These are phyloP conservation scores for Spergularia bocconei DNA, from an alignment of 148 eudicot species.

Conservation along the genomic window DNA sequence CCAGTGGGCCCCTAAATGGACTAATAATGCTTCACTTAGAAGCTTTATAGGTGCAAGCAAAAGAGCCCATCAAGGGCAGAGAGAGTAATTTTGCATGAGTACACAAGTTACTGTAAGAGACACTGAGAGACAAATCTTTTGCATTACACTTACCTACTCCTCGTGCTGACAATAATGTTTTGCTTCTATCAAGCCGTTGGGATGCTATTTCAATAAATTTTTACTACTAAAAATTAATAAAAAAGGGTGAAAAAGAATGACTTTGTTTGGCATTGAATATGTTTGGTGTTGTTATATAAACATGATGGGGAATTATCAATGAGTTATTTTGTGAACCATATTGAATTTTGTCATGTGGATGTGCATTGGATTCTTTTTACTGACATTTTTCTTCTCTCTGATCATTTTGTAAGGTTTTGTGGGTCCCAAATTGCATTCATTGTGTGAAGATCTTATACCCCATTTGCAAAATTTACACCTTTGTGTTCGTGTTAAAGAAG, in stretches of 20 bases:
- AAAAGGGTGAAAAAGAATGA: background rate
- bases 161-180: conserved; percentile 34
- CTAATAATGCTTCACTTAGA: background rate
- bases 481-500: conserved; percentile 23
- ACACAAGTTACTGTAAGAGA: conserved; percentile 16
- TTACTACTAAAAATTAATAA: background rate
- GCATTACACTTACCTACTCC: conserved; percentile 29
- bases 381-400: conserved; percentile 19
- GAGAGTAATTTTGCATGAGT: conserved; percentile 3
- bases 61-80: conserved; percentile 9
- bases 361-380: conserved; percentile 46
- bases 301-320: background rate
- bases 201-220: conserved; percentile 11
- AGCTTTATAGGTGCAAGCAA: background rate
- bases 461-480: conserved; percentile 16
- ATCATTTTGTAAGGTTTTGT: conserved; percentile 41
- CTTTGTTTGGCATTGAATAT: background rate
- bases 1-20: conserved; percentile 13
- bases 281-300: conserved; percentile 13
- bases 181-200: conserved; percentile 21
- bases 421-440: conserved; percentile 53
- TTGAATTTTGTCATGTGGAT: conserved; percentile 25
- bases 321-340: conserved; percentile 7
- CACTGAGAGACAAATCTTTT: background rate
- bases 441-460: conserved; percentile 24